Evolutionary conservation across 371 early-diverging fungal genomes (phyloP), one percentile per base, ranked within the genome.

Genomic region (Mortierella sp.): DNA sequence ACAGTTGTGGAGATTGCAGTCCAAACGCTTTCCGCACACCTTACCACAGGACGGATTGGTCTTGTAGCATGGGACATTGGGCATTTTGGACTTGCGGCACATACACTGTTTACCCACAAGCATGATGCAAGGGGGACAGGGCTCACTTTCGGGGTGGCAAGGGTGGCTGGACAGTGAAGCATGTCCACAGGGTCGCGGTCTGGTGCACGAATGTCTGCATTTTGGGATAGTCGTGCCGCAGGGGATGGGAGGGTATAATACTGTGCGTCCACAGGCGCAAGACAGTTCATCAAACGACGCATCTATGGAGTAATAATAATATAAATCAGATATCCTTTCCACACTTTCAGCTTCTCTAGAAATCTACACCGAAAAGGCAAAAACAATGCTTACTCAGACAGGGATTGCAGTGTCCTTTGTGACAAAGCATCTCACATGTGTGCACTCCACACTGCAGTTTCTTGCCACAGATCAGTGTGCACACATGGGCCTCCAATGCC

Each of bases 41-140:
- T 82, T 79, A 6, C 93, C 92, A 69, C 94, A 94, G 17, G 86
- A 87, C 19, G 93, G 86, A 0, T 85, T 80, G 28, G 64, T 34
- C 30, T 64, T 84, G 55, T 90, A 87, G 65, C 95, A 94, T 11
- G 93, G 91, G 0, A 93, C 84, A 50, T 87, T 91, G 32, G 84
- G 88, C 55, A 93, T 72, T 47, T 82, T 84, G 7, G 85, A 81
- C 58, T 86, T 91, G 56, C 90, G 90, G 63, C 94, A 94, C 70
- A 86, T 82, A 72, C 94, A 94, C 53, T 70, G 79, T 19, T 89
- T 84, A 6, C 85, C 60, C 0, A 89, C 88, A 15, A 92, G 78
- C 27, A 85, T 81, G 8, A 89, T 79, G 56, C 94, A 94, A 1
- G 93, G 93, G 21, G 94, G 91, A 44, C 94, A 94, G 0, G 90